These are phyloP conservation scores for Rutidosis leptorrhynchoides DNA, from an alignment of 129 eudicot genomes.

Conservation along the genomic window DNA sequence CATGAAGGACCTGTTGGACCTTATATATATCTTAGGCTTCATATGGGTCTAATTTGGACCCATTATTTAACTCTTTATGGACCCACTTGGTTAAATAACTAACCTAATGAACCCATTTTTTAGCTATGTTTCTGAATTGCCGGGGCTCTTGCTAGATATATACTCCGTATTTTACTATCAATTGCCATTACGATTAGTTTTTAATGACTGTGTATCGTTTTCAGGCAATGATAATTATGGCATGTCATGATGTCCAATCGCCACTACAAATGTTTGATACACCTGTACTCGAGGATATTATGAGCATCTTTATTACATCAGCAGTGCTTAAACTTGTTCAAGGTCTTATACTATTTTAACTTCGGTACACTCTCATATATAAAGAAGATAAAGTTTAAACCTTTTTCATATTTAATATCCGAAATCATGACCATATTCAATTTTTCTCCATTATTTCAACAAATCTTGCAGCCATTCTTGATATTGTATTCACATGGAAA, in stretches of 20 bases:
- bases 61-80: no score
- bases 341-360: conserved; percentile 50
- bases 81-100: no score
- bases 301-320: conserved; percentile 96
- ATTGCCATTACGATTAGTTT: conserved; percentile 1
- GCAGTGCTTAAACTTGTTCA: conserved; percentile 83
- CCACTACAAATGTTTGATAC: conserved; percentile 82
- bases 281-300: conserved; percentile 75
- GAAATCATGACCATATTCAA: neutral
- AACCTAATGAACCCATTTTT: no score
- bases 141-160: conserved; percentile 7
- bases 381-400: conserved; percentile 23
- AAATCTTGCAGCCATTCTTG: conserved; percentile 71
- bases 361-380: conserved; percentile 37
- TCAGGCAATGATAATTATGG: conserved; percentile 96
- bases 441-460: conserved; percentile 2
- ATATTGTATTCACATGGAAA: conserved; percentile 84
- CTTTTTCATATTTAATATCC: conserved; percentile 10
- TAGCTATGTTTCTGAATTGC: no score
- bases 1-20: no score
- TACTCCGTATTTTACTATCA: neutral
- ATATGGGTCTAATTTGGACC: no score
- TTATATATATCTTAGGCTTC: no score
- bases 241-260: conserved; percentile 71
- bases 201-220: conserved; percentile 12